Conservation (phyloP, 192 early-diverging fungal genomes). For the Pecoramyces ruminantium region DNA sequence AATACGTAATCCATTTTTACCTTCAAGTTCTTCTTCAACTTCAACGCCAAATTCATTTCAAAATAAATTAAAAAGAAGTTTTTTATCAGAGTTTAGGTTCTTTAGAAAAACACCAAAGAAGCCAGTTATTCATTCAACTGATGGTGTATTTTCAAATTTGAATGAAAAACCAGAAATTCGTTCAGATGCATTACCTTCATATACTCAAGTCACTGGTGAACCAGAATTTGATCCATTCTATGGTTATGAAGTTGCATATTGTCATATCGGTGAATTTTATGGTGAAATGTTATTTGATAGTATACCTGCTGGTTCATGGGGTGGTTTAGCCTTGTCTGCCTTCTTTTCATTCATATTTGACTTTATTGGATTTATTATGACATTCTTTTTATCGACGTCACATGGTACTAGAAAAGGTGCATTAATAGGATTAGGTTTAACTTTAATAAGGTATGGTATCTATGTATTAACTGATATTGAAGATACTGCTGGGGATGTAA, state of each 20-base stretch:
- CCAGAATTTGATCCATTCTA: not conserved
- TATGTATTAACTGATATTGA: not conserved
- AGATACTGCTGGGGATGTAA: not conserved
- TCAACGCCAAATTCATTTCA: not conserved
- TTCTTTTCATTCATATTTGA: not conserved
- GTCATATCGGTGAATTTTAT: not conserved
- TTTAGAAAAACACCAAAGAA: not conserved
- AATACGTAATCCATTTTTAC: not conserved
- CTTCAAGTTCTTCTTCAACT: not conserved
- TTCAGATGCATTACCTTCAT: not conserved
- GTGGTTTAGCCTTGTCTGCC: not conserved
- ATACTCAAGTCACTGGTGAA: not conserved
- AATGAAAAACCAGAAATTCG: not conserved
- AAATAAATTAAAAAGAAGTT: not conserved
- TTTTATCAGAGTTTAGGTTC: not conserved
- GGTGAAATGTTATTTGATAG: not conserved
- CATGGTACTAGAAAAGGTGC: not conserved
- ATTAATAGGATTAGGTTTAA: not conserved
- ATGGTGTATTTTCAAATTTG: not conserved
- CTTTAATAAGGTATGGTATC: not conserved
- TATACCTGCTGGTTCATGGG: not conserved
- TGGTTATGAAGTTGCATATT: not conserved
- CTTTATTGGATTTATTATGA: not conserved
- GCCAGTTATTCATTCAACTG: not conserved
- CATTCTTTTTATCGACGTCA: not conserved